Evolutionary conservation across 2,329 filamentous ascomycete genomes (phyloP).

Genomic region (Botrytis pseudocinerea): DNA sequence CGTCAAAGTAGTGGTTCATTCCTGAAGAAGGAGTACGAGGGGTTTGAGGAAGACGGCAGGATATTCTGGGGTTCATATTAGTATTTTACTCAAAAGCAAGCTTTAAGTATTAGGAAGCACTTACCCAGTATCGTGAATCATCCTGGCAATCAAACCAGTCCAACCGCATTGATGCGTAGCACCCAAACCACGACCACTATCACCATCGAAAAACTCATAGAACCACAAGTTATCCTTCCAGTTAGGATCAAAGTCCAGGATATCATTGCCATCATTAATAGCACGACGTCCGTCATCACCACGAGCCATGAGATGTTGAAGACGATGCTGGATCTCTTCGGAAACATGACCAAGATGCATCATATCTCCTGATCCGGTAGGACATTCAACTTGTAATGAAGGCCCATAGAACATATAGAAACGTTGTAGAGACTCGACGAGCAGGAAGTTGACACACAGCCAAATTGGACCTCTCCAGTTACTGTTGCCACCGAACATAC

Average conservation of each 20-base stretch:
- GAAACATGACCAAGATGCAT: conserved; percentile 96
- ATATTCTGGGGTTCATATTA: conserved; percentile 62
- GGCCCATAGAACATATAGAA: conserved; percentile 97
- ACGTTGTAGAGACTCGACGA: conserved; percentile 90
- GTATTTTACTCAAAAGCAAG: conserved; percentile 30
- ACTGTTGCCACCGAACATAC: conserved; percentile 93
- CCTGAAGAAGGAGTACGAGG: conserved; percentile 82
- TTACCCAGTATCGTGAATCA: conserved; percentile 97
- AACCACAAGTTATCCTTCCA: conserved; percentile 97
- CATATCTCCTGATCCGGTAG: conserved; percentile 86
- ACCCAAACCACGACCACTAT: conserved; percentile 83
- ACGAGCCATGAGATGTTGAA: conserved; percentile 87
- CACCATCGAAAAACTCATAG: conserved; percentile 96
- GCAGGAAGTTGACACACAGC: conserved; percentile 92
- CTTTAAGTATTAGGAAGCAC: conserved; percentile 40
- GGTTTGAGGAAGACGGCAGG: conserved; percentile 88
- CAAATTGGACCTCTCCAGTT: conserved; percentile 97
- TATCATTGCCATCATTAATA: conserved; percentile 81
- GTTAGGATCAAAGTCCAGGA: conserved; percentile 85
- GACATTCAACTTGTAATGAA: conserved; percentile 86
- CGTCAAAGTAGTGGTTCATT: conserved; percentile 94
- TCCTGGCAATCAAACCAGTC: conserved; percentile 92
- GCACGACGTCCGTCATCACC: conserved; percentile 84
- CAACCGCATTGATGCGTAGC: conserved; percentile 95
- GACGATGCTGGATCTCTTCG: conserved; percentile 89